phyloP scores from a whole-genome alignment of 305 asterid species.

The Fraxinus angustifolia region DNA sequence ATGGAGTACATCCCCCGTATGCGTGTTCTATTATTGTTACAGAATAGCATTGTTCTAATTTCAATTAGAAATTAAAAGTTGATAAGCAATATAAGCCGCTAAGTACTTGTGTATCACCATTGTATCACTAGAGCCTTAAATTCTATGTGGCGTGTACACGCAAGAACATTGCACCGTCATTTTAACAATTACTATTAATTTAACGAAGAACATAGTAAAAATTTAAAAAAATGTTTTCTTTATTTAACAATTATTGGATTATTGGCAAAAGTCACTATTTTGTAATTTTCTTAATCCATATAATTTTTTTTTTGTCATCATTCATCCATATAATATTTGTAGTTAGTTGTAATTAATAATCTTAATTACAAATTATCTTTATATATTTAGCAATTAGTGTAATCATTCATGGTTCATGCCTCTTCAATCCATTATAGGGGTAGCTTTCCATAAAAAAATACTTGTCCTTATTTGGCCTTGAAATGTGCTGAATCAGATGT shows the following conservation, averaged over 20 bases:
- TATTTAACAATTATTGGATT: no score
- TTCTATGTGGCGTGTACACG: background rate
- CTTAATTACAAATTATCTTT: background rate
- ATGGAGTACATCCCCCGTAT: no score
- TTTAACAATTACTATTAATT: background rate
- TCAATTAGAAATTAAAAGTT: no score
- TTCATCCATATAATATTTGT: background rate
- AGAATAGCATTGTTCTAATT: no score
- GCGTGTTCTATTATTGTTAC: no score
- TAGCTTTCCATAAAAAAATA: background rate
- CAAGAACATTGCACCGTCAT: no score
- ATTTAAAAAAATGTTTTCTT: background rate
- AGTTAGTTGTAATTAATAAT: background rate
- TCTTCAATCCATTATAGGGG: constrained; percentile 10
- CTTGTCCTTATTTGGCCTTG: constrained; percentile 5
- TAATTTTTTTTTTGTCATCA: background rate
- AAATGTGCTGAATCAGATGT: constrained; percentile 2
- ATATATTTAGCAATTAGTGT: background rate
- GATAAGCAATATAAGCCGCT: background rate
- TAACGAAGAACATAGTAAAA: background rate
- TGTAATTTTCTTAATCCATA: background rate
- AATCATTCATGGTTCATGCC: background rate
- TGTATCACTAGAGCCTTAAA: no score
- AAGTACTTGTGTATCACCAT: background rate
- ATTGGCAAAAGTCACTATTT: background rate